Evolutionary conservation across 805 yeast species (phyloP), one percentile per base, ranked within the genome.

Genomic region (Metschnikowia cerradonensis): DNA sequence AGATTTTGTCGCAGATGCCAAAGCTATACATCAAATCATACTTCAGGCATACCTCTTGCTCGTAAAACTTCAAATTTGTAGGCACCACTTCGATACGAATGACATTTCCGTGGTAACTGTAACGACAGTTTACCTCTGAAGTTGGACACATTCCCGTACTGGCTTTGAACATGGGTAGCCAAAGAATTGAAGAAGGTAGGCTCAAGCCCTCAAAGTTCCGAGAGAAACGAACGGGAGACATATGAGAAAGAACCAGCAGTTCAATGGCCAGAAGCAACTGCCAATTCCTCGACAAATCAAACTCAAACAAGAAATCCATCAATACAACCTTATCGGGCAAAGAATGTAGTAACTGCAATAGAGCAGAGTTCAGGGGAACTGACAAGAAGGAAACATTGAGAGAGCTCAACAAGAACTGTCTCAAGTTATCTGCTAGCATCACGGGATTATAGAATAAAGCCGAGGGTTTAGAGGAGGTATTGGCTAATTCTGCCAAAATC

Each of bases 81-180:
- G 47, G 15, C 5, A n/a, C 4, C 30, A 55, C 19, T 19, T 48
- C 34, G 20, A 51, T 17, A 14, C 17, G 19, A 15, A 14, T 10
- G 3, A 41, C 36, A 14, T 15, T 38, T 8, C 43, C 48, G 7
- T 19, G 17, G 2, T 37, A 14, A n/a, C 19, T 17, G 30, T 10
- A n/a, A 1, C 30, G 36, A n/a, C 34, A 31, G 7, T 15, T 41
- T 11, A 49, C 17, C 8, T 34, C 23, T 8, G 54, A 44, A 15
- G 43, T 52, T 32, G 32, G 36, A 14, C 41, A 37, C 13, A 45
- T n/a, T 14, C 50, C 55, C 5, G 52, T 41, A 5, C 38, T 20
- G 5, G 59, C 56, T 36, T 45, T 45, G 41, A 60, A 49, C 37
- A 31, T 45, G 2, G 66, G 66, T 15, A 62, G 44, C 66, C 66